Base-by-base conservation (phyloP, 169 alveolate genomes). In the Cryptosporidium sp. region DNA sequence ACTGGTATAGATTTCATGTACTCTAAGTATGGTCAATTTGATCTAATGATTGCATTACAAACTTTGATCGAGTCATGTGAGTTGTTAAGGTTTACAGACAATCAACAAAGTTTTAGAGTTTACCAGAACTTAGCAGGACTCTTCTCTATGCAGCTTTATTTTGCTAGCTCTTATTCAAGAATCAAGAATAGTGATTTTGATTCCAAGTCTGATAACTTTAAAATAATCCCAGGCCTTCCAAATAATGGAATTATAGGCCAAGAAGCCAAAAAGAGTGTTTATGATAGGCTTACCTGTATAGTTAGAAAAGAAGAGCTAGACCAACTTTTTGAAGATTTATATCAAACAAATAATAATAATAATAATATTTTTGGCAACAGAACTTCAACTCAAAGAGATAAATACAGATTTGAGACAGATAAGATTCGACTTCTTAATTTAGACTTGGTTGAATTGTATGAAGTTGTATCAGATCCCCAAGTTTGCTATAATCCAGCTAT, bases 11-110 rank as follows among this genome's bases (percentile, higher is more conserved):
- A 80, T n/a, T 80, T 62, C 33, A 21, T 80, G 39, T 80, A 48
- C 33, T 80, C 89, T 9, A 65, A 80, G 9, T 80, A 65, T 65
- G 89, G 89, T 6, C 41, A 50, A 41, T 80, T 18, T 18, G 89
- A 80, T 80, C 16, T 80, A 31, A 29, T 80, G n/a, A 7, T 80
- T 23, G 68, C 80, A 21, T 65, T 59, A 23, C 80, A 65, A 62
- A 14, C 70, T 29, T n/a, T 80, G 23, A 23, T 80, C 3, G 23
- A 62, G 12, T 80, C 80, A 18, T 80, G 89, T 41, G 68, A 80
- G 52, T 14, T 80, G 21, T 43, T 80, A 18, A 80, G 26, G 59
- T 16, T 18, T 16, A 80, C 89, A 37, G 59, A 62, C 5, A 26
- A 62, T 29, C 89, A 80, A 43, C 73, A 80, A 33, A 48, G 33